Evolutionary conservation across 225 moss, liverwort and hornwort genomes (phyloP), one percentile per base, ranked within the genome.

Genomic region (Polytrichum commune): DNA sequence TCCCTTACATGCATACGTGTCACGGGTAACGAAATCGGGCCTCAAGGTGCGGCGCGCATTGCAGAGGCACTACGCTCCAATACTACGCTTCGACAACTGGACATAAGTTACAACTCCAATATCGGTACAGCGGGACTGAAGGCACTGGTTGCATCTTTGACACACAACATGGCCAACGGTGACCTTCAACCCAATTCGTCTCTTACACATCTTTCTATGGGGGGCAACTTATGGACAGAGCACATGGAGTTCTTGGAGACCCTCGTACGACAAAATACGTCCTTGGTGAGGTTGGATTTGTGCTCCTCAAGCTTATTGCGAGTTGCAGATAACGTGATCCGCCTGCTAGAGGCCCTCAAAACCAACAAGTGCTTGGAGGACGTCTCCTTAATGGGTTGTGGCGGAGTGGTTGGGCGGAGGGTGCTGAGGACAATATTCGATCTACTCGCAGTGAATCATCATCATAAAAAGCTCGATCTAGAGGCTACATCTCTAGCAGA

Each of bases 291-390:
- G 0, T 56, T 56, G 19, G 7, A n/a, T 18, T 20, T 56, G 19
- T 0, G 0, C 1, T 1, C 0, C 0, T 56, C 19, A 1, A n/a
- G 56, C 7, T 19, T 56, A 18, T 56, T 56, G 19, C 1, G 20
- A 19, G 56, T 18, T n/a, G 19, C 19, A 18, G 56, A 56, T 18
- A 56, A n/a, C 19, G 56, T 56, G 56, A n/a, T 56, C 19, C 56
- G 6, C 20, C 7, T 56, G 19, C n/a, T 56, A 5, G 56, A 56
- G 56, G 19, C 56, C 7, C n/a, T 56, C 19, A 56, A 56, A 7
- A 56, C 5, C 56, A 56, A 56, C 56, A n/a, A 56, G 56, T 5
- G 56, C 56, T 56, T 56, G 19, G 56, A 56, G n/a, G 0, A 5
- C 1, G 19, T 56, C 5, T n/a, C n/a, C n/a, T n/a, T n/a, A n/a